These are phyloP conservation scores for Globisporangium canariense DNA, from an alignment of 352 stramenopile genomes.

Conservation along the genomic window DNA sequence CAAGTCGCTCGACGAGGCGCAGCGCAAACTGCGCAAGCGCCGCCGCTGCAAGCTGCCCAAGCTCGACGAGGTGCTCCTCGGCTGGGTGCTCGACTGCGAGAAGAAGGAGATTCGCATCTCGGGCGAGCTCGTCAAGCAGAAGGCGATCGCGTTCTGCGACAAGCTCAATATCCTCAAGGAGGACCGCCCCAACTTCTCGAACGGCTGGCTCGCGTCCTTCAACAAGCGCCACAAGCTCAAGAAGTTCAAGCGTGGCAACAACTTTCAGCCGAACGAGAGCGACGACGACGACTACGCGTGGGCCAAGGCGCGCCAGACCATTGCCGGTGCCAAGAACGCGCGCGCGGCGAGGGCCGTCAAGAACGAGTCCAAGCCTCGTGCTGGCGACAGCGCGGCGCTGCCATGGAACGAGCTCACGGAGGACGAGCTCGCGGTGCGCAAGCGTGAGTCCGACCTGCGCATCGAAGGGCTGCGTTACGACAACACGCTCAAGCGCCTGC, in stretches of 20 bases:
- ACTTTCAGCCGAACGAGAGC: conserved; percentile 16
- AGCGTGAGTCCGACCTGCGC: conserved; percentile 21
- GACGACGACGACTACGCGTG: conserved; percentile 19
- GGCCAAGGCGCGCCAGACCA: conserved; percentile 12
- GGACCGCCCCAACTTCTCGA: conserved; percentile 49
- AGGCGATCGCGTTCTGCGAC: conserved; percentile 16
- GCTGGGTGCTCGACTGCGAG: conserved; percentile 21
- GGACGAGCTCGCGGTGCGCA: conserved; percentile 17
- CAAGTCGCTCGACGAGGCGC: conserved; percentile 63
- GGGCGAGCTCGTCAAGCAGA: conserved; percentile 21
- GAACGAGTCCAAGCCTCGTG: not conserved
- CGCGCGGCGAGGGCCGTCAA: conserved; percentile 2
- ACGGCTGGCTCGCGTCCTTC: conserved; percentile 83
- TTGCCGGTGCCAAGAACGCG: not conserved
- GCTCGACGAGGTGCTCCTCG: conserved; percentile 20
- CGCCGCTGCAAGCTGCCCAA: conserved; percentile 20
- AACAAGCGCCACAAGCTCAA: conserved; percentile 46
- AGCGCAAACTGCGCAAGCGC: conserved; percentile 50
- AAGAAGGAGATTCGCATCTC: conserved; percentile 20
- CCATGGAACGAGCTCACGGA: conserved; percentile 18
- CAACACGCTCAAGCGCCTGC: conserved; percentile 21
- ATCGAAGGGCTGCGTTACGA: conserved; percentile 21
- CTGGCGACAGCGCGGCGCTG: not conserved
- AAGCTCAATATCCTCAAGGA: conserved; percentile 16
- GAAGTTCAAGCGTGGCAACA: conserved; percentile 22